A percentile compares a stretch with the other conserved stretches of the same genome.
These are phyloP conservation scores for Epichloe amarillans DNA, from an alignment of 2,329 filamentous ascomycete species.

Conservation along the genomic window DNA sequence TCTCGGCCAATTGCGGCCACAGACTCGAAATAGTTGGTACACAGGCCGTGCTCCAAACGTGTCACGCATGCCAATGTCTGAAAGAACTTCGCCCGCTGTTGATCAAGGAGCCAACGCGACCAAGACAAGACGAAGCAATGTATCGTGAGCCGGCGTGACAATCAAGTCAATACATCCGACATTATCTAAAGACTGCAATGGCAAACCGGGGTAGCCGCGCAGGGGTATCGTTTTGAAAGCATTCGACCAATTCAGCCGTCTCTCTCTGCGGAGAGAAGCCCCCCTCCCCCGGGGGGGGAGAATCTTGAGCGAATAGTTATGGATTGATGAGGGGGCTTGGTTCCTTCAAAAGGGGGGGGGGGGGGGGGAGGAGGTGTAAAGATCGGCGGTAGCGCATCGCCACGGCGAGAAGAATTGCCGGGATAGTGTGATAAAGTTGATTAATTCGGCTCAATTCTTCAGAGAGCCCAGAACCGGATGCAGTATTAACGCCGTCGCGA, in stretches of 20 bases:
- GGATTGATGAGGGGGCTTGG: not conserved
- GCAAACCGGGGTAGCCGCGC: not conserved
- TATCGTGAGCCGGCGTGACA: not conserved
- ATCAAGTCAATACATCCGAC: not conserved
- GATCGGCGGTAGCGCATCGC: not conserved
- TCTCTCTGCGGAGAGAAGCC: not conserved
- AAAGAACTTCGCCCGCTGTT: no score
- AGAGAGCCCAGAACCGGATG: slow-evolving; percentile 1
- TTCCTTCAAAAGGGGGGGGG: no score
- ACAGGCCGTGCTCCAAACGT: not conserved
- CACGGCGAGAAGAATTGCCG: not conserved
- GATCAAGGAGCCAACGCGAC: no score
- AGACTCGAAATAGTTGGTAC: no score
- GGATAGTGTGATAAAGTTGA: not conserved
- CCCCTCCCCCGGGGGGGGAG: no score
- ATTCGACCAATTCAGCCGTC: not conserved
- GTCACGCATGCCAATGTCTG: not conserved
- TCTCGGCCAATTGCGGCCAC: no score
- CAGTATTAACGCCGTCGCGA: slow-evolving; percentile 6
- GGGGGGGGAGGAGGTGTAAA: no score
- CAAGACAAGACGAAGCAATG: not conserved
- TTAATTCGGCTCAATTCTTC: not conserved
- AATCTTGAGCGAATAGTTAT: not conserved
- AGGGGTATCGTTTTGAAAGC: slow-evolving; percentile 3
- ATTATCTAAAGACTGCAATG: not conserved